These are phyloP conservation scores for Zalerion maritima DNA, from an alignment of 495 filamentous ascomycete genomes.

Conservation along the genomic window DNA sequence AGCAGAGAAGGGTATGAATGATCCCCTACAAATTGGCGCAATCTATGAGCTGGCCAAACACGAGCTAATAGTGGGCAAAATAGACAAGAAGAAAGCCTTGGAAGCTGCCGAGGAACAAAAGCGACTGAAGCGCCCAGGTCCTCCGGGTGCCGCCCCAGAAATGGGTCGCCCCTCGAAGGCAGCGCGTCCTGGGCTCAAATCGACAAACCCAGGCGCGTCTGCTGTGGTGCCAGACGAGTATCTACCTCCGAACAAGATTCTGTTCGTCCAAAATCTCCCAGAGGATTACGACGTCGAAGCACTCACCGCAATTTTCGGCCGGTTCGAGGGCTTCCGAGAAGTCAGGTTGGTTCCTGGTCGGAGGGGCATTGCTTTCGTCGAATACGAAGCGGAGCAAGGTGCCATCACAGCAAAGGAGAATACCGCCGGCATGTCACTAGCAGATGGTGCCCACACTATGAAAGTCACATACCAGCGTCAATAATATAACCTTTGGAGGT, in stretches of 20 bases:
- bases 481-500: constrained; percentile 21
- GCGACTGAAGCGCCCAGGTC: constrained; percentile 60
- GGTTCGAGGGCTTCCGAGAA: constrained; percentile 90
- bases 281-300: constrained; percentile 71
- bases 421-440: constrained; percentile 77
- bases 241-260: constrained; percentile 88
- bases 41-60: not conserved
- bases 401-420: constrained; percentile 94
- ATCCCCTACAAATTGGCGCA: not conserved
- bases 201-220: constrained; percentile 50
- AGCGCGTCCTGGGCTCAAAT: constrained; percentile 65
- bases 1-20: constrained; percentile 71
- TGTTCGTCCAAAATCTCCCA: constrained; percentile 91
- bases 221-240: constrained; percentile 91
- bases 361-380: constrained; percentile 86
- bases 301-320: constrained; percentile 66
- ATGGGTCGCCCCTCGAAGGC: constrained; percentile 56
- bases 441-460: constrained; percentile 44
- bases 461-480: constrained; percentile 91
- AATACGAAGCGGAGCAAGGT: constrained; percentile 80
- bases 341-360: constrained; percentile 77
- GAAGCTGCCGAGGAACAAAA: constrained; percentile 73
- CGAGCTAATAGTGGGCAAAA: constrained; percentile 3
- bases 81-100: constrained; percentile 84
- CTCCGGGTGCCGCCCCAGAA: constrained; percentile 30